Base-by-base conservation (phyloP, 2,329 filamentous ascomycete species). In the Rutstroemia sp. region DNA sequence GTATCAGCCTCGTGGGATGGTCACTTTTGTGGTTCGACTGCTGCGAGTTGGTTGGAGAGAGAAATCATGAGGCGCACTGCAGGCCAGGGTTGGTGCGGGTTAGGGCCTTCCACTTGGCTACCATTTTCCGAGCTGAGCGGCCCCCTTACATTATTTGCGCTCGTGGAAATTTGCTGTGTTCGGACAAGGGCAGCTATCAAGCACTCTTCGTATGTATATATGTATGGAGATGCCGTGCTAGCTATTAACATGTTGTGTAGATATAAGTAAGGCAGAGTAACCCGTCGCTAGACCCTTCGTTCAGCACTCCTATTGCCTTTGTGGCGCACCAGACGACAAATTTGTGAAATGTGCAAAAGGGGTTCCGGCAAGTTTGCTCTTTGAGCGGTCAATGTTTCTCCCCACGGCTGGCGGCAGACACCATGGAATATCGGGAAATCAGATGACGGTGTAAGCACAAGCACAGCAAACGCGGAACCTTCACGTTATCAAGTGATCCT, bases 401-500 rank as follows among this genome's bases (percentile, higher is more conserved):
- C 34, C 34, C 52, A 55, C 23, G 46, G 46, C 37, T 44, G 27
- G 46, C 25, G 53, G 25, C 39, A 55, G 12, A 44, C 37, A 44
- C 25, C 12, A 23, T 44, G 25, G 7, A 34, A 30, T n/a, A 27
- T 17, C 14, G 7, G 45, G 45, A 17, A 30, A 30, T 21, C 14
- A 14, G 14, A 16, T 30, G 21, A 17, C 25, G 16, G 25, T 48
- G 25, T 30, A 48, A 27, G 14, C 16, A 25, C 12, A 48, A 27
- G 14, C 16, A 25, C 12, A 25, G 30, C 9, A 37, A 50, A 50
- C 25, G 37, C 52, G 25, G 52, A 21, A 44, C 25, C 17, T 55
- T 55, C 46, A 55, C 52, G 52, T n/a, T 37, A 55, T 55, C 38
- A 51, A 51, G 46, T 49, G 52, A 50, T 34, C 8, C 17, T 30